These are phyloP conservation scores for Diaporthe nobilis DNA, from an alignment of 2,329 filamentous ascomycete species.

Conservation along the genomic window DNA sequence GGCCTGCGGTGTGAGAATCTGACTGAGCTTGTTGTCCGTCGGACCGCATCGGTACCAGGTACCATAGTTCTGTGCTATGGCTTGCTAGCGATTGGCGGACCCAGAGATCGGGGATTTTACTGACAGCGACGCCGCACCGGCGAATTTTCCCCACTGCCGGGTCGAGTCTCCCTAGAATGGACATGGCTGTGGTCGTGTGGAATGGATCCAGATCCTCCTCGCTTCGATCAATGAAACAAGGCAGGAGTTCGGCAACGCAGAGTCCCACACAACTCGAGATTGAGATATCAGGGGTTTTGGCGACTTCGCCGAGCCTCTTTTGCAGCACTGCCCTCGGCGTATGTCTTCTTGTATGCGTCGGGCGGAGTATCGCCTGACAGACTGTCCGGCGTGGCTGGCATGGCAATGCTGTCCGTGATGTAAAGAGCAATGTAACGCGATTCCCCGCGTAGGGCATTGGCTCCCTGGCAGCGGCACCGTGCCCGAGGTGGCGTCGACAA, in stretches of 20 bases:
- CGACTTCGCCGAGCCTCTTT: slow-evolving; percentile 23
- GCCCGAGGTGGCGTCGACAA: slow-evolving; percentile 13
- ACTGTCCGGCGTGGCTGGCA: slow-evolving; percentile 17
- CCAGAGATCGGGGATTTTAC: slow-evolving; percentile 40
- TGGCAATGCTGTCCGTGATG: not conserved
- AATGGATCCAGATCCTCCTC: slow-evolving; percentile 40
- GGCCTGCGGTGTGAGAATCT: slow-evolving; percentile 23
- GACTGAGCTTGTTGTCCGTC: slow-evolving; percentile 13
- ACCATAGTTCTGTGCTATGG: slow-evolving; percentile 31
- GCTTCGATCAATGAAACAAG: slow-evolving; percentile 39
- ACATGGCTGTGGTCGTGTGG: slow-evolving; percentile 40
- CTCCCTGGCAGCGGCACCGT: slow-evolving; percentile 16
- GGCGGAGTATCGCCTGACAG: not conserved
- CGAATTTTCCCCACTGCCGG: slow-evolving; percentile 39
- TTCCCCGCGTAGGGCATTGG: slow-evolving; percentile 8
- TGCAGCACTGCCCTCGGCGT: slow-evolving; percentile 15
- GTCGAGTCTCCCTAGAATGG: slow-evolving; percentile 36
- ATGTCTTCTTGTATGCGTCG: not conserved
- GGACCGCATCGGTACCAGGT: slow-evolving; percentile 21
- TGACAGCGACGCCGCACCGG: slow-evolving; percentile 40
- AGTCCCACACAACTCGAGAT: slow-evolving; percentile 34
- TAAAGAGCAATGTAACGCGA: not conserved
- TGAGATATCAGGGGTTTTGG: slow-evolving; percentile 27
- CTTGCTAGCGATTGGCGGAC: slow-evolving; percentile 41
- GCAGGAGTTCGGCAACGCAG: slow-evolving; percentile 34